Percentiles rank a stretch among this genome's conserved stretches.
phyloP scores from a whole-genome alignment of 1,139 yeast genomes.

The Williopsis jadinii region DNA sequence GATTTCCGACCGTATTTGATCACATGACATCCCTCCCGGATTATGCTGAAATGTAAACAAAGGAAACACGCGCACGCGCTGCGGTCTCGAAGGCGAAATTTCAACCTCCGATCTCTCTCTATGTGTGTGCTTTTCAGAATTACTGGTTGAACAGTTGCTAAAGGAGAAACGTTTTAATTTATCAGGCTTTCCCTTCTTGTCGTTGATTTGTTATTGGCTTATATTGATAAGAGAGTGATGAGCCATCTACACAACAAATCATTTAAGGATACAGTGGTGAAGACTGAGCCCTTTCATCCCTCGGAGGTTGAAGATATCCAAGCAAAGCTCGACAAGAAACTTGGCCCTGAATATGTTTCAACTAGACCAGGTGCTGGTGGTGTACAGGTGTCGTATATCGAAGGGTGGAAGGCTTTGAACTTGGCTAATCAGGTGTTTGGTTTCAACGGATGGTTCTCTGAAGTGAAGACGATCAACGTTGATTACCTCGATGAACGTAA shows the following conservation, averaged over 20 bases:
- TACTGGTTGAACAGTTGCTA: no score
- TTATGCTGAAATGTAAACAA: no score
- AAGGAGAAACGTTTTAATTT: constrained; percentile 44
- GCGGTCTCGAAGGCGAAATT: no score
- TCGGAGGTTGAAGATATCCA: constrained; percentile 26
- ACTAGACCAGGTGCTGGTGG: constrained; percentile 77
- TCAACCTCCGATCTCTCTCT: no score
- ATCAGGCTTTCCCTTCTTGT: constrained; percentile 99
- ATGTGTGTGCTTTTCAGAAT: no score
- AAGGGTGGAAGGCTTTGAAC: constrained; percentile 77
- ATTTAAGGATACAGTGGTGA: constrained; percentile 4
- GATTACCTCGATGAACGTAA: constrained; percentile 63
- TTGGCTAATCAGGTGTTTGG: constrained; percentile 78
- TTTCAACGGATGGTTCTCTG: constrained; percentile 76
- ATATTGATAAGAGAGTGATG: constrained; percentile 9
- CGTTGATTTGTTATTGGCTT: constrained; percentile 57
- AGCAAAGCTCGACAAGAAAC: constrained; percentile 44
- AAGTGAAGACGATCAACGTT: constrained; percentile 55
- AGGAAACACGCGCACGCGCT: no score
- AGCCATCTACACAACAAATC: constrained; percentile 9
- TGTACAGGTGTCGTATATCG: constrained; percentile 59
- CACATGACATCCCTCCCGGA: no score
- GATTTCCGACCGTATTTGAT: no score
- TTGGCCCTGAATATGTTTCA: constrained; percentile 90
- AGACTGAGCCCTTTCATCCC: constrained; percentile 6